Base-by-base conservation (phyloP, 179 eudicot genomes). In the Sideroxylon spinosum region DNA sequence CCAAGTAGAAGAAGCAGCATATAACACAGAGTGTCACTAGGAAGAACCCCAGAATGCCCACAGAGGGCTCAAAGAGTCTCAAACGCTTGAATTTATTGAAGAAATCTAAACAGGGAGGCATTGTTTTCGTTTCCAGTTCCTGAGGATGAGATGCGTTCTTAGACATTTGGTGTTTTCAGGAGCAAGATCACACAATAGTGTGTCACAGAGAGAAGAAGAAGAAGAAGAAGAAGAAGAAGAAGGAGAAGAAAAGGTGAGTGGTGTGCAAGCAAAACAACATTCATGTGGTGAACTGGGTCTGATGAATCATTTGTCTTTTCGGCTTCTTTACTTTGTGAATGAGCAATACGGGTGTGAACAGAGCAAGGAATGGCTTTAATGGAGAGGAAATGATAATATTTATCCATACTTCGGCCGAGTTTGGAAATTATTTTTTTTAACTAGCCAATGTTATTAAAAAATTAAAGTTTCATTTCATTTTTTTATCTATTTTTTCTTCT, bases 51-150 rank as follows among this genome's bases (percentile, higher is more conserved):
- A 91, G 77, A 64, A 90, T 75, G 6, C 91, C 85, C 6, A 90
- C 11, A 7, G 94, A 91, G 22, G 92, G 94, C 76, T 91, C 97
- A n/a, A 91, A 83, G 70, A 88, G 78, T 74, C 83, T 85, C 25
- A 85, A 80, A n/a, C 85, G 80, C 84, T 91, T 93, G 79, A 86
- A 55, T 50, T 83, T 88, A 76, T 85, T 92, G 78, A 78, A 81
- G 4, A 68, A 1, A 16, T 84, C 87, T 61, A 72, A 75, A 29
- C 19, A 19, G n/a, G 59, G 37, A 71, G 59, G 74, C 71, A 74
- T 74, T 37, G 2, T 37, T 37, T 37, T 37, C 46, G 77, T 23
- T 20, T 81, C 81, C 3, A 72, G 68, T 37, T 69, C 73, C 77
- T 85, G 84, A 3, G 5, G 44, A 16, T 74, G 76, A 71, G 86